phyloP scores from a whole-genome alignment of 768 basidiomycete species.

The Lactarius indigo region DNA sequence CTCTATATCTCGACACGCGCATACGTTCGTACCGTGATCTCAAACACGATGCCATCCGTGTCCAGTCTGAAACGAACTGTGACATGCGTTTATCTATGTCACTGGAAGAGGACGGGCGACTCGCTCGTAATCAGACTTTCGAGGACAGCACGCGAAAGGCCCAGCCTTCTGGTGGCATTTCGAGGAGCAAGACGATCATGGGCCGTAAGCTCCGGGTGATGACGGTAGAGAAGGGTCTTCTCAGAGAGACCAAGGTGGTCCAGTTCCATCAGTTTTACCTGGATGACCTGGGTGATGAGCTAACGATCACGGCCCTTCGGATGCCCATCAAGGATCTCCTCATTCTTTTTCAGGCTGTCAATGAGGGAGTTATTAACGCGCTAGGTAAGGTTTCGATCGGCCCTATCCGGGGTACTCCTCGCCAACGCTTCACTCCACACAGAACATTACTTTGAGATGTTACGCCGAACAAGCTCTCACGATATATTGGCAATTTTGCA shows the following conservation, averaged over 20 bases:
- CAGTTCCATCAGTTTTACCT: slow-evolving; percentile 82
- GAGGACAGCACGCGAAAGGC: slow-evolving; percentile 15
- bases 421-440: background rate
- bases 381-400: slow-evolving; percentile 51
- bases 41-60: slow-evolving; percentile 90
- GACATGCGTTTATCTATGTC: slow-evolving; percentile 67
- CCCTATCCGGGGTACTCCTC: slow-evolving; percentile 31
- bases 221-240: slow-evolving; percentile 92
- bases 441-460: slow-evolving; percentile 99
- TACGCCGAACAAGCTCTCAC: slow-evolving; percentile 75
- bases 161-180: background rate
- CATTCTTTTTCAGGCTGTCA: slow-evolving; percentile 92
- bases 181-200: slow-evolving; percentile 70
- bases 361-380: slow-evolving; percentile 88
- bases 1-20: slow-evolving; percentile 81
- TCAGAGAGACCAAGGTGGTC: slow-evolving; percentile 88
- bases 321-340: slow-evolving; percentile 97
- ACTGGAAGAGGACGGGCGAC: slow-evolving; percentile 51
- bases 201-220: slow-evolving; percentile 85
- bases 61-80: slow-evolving; percentile 91
- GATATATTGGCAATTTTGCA: slow-evolving; percentile 93
- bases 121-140: slow-evolving; percentile 11
- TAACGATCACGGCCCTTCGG: slow-evolving; percentile 81
- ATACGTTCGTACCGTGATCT: slow-evolving; percentile 86
- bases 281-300: slow-evolving; percentile 89